phyloP scores from a whole-genome alignment of 2,329 filamentous ascomycete species.

The Colletotrichum gloeosporioides region DNA sequence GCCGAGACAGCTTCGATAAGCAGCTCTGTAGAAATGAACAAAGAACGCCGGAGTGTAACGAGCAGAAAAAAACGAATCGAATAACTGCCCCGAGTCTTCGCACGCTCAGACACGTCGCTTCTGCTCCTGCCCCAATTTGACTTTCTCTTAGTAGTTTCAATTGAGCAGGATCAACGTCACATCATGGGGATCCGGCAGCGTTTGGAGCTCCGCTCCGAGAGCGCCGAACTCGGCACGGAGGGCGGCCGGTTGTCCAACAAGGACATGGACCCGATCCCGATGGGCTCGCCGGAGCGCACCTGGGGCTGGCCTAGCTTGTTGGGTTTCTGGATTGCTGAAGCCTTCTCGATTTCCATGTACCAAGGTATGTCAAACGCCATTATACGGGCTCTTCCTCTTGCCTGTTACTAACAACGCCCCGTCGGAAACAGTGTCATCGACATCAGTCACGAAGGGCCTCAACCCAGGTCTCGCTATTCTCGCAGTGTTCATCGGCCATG shows the following conservation, averaged over 20 bases:
- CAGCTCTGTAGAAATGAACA: background rate
- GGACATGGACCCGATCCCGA: constrained; percentile 25
- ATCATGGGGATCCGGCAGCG: constrained; percentile 8
- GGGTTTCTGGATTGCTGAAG: constrained; percentile 24
- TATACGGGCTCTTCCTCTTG: background rate
- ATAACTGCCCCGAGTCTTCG: background rate
- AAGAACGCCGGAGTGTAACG: background rate
- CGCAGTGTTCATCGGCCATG: constrained; percentile 22
- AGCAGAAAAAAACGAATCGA: background rate
- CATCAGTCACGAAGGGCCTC: constrained; percentile 17
- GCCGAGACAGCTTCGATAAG: background rate
- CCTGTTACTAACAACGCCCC: background rate
- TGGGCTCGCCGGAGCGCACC: constrained; percentile 19
- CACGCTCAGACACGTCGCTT: background rate
- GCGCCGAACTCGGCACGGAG: constrained; percentile 10
- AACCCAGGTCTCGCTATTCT: constrained; percentile 24
- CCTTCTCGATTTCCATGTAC: constrained; percentile 24
- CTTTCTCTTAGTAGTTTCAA: background rate
- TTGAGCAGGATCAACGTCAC: background rate
- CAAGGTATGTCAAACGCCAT: background rate
- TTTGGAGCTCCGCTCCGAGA: constrained; percentile 9
- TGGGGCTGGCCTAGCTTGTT: constrained; percentile 24
- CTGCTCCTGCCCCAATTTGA: background rate
- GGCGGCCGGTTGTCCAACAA: constrained; percentile 19
- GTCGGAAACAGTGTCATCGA: background rate